Evolutionary conservation across 1,139 yeast species (phyloP).

Genomic region (Blastobotrys capitulatus): DNA sequence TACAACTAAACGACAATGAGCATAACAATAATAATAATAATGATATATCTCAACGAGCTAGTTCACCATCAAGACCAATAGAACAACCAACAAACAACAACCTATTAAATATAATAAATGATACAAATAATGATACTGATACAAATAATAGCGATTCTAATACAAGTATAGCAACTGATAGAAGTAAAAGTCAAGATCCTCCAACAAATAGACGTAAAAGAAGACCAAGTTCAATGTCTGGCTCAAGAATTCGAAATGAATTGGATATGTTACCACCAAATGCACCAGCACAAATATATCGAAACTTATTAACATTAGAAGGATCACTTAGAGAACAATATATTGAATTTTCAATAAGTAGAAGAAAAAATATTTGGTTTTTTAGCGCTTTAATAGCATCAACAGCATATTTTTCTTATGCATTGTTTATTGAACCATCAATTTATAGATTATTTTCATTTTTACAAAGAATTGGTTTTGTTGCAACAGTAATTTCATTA

Average conservation of each 20-base stretch:
- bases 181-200: conserved; percentile 3
- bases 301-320: conserved; percentile 77
- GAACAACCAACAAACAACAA: not conserved
- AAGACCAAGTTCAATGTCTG: conserved; percentile 1
- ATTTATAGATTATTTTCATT: conserved; percentile 33
- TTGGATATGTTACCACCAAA: conserved; percentile 17
- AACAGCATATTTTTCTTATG: conserved; percentile 29
- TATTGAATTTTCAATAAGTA: conserved; percentile 58
- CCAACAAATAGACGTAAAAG: not conserved
- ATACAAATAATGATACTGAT: not conserved
- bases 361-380: conserved; percentile 71
- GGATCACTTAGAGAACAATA: conserved; percentile 80
- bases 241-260: conserved; percentile 9
- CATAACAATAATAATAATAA: too few species aligned
- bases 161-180: not conserved
- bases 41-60: not conserved
- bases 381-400: conserved; percentile 44
- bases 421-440: conserved; percentile 31
- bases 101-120: too few species aligned
- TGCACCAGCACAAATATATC: conserved; percentile 26
- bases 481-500: conserved; percentile 66
- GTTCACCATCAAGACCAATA: not conserved
- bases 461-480: conserved; percentile 51
- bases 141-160: not conserved
- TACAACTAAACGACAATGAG: not conserved